Percentiles rank a stretch among this genome's conserved stretches.
Conservation (phyloP, 352 stramenopile species). For the Pythium aquatile region DNA sequence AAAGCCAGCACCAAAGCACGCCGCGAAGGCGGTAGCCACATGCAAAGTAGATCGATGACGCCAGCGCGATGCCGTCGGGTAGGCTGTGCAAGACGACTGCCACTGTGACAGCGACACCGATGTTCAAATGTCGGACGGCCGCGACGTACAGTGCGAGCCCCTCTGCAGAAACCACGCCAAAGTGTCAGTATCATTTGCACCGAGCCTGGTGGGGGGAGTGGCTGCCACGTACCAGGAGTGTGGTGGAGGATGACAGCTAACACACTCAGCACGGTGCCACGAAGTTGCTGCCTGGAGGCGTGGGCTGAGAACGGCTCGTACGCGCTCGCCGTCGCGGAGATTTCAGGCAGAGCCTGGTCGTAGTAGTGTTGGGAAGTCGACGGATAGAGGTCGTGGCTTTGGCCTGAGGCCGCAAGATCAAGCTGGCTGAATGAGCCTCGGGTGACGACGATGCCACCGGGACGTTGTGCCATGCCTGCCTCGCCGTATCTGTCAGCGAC, state of each 20-base stretch:
- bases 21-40: slow-evolving; percentile 23
- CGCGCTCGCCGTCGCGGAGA: slow-evolving; percentile 17
- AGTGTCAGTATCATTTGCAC: background rate
- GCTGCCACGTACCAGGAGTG: slow-evolving; percentile 21
- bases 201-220: background rate
- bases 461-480: slow-evolving; percentile 1
- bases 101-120: slow-evolving; percentile 21
- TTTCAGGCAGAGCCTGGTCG: slow-evolving; percentile 16
- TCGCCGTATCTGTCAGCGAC: slow-evolving; percentile 21
- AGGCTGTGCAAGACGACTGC: slow-evolving; percentile 28
- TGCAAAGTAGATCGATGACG: slow-evolving; percentile 33
- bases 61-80: slow-evolving; percentile 29
- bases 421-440: slow-evolving; percentile 20
- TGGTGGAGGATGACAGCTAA: slow-evolving; percentile 28
- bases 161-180: slow-evolving; percentile 11
- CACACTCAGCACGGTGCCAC: slow-evolving; percentile 21
- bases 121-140: slow-evolving; percentile 15
- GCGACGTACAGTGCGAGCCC: slow-evolving; percentile 27
- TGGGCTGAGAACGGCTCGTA: slow-evolving; percentile 14
- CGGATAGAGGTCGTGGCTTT: slow-evolving; percentile 13
- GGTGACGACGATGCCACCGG: background rate
- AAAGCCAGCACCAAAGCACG: slow-evolving; percentile 26
- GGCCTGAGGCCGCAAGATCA: slow-evolving; percentile 12
- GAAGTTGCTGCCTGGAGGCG: slow-evolving; percentile 3
- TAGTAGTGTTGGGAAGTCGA: slow-evolving; percentile 4